Percentiles rank a stretch among this genome's conserved stretches.
These are phyloP conservation scores for Osmanthus fragrans DNA, from an alignment of 257 asterid genomes.

Conservation along the genomic window DNA sequence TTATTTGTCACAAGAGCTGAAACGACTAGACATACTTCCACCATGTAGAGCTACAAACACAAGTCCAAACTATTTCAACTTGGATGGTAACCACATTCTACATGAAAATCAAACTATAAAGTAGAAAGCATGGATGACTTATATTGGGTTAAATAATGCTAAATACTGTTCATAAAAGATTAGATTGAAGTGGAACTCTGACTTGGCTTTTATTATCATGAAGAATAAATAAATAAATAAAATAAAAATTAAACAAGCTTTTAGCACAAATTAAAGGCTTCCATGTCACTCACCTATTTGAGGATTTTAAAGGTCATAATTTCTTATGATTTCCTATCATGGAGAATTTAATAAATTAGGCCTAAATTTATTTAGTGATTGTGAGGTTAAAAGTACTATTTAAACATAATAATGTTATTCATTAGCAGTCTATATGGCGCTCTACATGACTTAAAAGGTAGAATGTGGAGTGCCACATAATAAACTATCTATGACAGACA, in stretches of 20 bases:
- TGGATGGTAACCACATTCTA: no score
- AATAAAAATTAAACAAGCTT: background rate
- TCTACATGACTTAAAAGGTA: no score
- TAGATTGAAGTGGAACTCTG: background rate
- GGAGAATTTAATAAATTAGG: conserved; percentile 9
- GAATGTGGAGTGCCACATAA: no score
- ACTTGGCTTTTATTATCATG: conserved; percentile 19
- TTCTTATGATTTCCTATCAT: background rate
- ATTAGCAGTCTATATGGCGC: no score
- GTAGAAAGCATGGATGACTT: background rate
- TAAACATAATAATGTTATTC: background rate
- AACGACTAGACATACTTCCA: no score
- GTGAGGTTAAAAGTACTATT: background rate
- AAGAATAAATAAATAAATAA: conserved; percentile 5
- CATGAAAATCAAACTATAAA: no score
- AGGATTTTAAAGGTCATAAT: conserved; percentile 23
- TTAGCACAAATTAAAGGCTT: conserved; percentile 22
- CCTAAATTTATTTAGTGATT: background rate
- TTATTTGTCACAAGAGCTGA: no score
- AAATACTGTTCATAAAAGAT: background rate
- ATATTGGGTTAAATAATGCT: background rate
- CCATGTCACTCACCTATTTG: conserved; percentile 13
- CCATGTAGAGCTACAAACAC: no score
- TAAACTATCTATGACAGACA: no score
- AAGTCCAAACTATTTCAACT: no score